Evolutionary conservation across 108 stramenopile genomes (phyloP), one percentile per base, ranked within the genome.

Genomic region (Schizochytrium sp.): DNA sequence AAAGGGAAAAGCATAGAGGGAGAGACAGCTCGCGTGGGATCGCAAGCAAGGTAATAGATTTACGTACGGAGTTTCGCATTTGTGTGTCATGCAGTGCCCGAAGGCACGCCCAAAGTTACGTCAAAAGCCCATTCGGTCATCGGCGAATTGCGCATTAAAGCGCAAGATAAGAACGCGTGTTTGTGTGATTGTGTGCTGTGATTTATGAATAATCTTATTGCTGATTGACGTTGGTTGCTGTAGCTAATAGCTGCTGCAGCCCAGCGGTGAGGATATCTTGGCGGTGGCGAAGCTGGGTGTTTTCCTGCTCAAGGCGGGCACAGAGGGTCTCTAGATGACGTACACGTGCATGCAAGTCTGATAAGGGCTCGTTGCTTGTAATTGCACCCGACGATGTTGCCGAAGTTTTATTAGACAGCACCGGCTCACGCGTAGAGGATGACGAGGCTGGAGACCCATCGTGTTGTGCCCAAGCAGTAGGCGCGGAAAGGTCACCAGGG

Each of bases 301-400:
- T 72, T 87, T 57, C 87, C 73, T 76, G 73, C 45, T 72, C 45
- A n/a, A 46, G 72, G 45, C 45, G 44, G 7, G 28, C 41, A 5
- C 72, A 72, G 5, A 46, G 41, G 4, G 44, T 46, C 64, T 69
- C 64, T 7, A 69, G 64, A 15, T 69, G 64, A 8, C 64, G 64
- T 8, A 69, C 64, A 15, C 64, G 64, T 1, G 64, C 64, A 15
- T 69, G 64, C 64, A 69, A 15, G 15, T 69, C 64, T 0, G 64
- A 69, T 15, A 44, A 15, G 8, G 64, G 28, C 12, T 69, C 64
- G 3, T 44, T 15, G 42, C 19, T 12, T 44, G 64, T 10, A 8
- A 44, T 44, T 7, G 64, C 40, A 2, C 5, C 8, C 64, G 64
- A 69, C 57, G 57, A 15, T 10, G 57, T 17, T 58, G 57, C 17